Conservation (phyloP, 352 stramenopile genomes). For the Globisporangium paroecandrum region DNA sequence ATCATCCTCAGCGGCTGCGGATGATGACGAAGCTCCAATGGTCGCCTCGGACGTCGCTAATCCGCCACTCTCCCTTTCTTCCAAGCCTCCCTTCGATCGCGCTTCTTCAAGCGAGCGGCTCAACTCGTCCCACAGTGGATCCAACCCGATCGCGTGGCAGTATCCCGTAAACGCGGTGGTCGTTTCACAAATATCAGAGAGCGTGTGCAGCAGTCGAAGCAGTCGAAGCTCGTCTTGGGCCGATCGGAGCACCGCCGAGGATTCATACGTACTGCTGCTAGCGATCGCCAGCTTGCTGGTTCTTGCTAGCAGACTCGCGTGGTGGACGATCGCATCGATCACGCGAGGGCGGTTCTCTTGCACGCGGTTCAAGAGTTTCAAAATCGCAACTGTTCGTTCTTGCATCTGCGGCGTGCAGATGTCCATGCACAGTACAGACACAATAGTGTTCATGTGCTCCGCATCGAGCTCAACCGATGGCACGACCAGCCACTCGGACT, state of each 20-base stretch:
- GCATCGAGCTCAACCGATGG: constrained; percentile 57
- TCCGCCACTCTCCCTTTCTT: constrained; percentile 44
- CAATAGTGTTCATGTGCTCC: constrained; percentile 48
- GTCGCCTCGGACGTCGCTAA: not conserved
- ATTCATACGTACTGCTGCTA: constrained; percentile 38
- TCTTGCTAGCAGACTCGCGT: constrained; percentile 47
- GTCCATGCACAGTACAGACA: constrained; percentile 74
- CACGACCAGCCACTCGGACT: constrained; percentile 66
- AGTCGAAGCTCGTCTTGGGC: constrained; percentile 93
- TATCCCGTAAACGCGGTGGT: constrained; percentile 71
- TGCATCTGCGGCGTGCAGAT: constrained; percentile 82
- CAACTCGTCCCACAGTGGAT: constrained; percentile 74
- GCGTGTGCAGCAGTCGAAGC: constrained; percentile 94
- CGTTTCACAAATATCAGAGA: constrained; percentile 83
- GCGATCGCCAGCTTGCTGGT: constrained; percentile 18
- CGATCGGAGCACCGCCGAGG: constrained; percentile 71
- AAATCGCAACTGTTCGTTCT: constrained; percentile 69
- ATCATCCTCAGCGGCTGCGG: constrained; percentile 64
- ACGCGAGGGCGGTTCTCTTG: constrained; percentile 54
- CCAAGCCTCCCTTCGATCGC: constrained; percentile 58
- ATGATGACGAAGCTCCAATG: not conserved
- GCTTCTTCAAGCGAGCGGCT: constrained; percentile 75
- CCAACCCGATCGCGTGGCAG: constrained; percentile 62
- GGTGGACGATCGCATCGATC: constrained; percentile 61
- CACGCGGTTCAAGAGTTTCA: constrained; percentile 77